Evolutionary conservation across 352 stramenopile species (phyloP).

Genomic region (Globisporangium perplexum): DNA sequence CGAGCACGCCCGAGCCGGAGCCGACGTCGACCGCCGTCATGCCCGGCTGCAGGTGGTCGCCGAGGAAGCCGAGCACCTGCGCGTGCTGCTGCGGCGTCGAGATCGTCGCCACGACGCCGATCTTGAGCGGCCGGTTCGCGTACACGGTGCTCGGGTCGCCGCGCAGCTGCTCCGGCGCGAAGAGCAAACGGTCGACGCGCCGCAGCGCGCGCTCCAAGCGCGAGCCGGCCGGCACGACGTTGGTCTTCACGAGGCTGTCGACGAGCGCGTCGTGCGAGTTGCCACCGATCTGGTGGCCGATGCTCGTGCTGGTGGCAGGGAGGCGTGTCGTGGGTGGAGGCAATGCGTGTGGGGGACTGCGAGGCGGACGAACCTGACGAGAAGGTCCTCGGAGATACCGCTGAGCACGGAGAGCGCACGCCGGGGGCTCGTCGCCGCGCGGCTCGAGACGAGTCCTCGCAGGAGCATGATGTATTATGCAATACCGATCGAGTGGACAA

Average conservation of each 20-base stretch:
- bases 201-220: conserved; percentile 59
- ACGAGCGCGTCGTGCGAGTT: conserved; percentile 59
- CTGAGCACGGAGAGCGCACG: conserved; percentile 50
- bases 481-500: too few species aligned
- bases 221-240: conserved; percentile 49
- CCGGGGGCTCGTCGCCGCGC: background rate
- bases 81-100: conserved; percentile 85
- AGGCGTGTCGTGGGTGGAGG: too few species aligned
- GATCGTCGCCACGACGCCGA: conserved; percentile 76
- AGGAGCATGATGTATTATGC: background rate
- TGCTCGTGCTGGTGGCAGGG: conserved; percentile 47
- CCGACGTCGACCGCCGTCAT: conserved; percentile 66
- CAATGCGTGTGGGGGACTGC: too few species aligned
- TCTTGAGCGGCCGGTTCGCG: conserved; percentile 70
- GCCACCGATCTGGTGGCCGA: conserved; percentile 77
- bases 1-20: conserved; percentile 75
- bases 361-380: conserved; percentile 56
- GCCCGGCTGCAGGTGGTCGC: conserved; percentile 56
- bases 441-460: background rate
- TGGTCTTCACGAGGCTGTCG: conserved; percentile 71
- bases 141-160: conserved; percentile 35
- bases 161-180: conserved; percentile 29
- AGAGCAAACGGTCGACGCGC: conserved; percentile 57
- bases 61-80: conserved; percentile 64
- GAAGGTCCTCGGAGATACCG: conserved; percentile 71